Conservation (phyloP, 1,139 yeast species). For the Pichia cactophila region DNA sequence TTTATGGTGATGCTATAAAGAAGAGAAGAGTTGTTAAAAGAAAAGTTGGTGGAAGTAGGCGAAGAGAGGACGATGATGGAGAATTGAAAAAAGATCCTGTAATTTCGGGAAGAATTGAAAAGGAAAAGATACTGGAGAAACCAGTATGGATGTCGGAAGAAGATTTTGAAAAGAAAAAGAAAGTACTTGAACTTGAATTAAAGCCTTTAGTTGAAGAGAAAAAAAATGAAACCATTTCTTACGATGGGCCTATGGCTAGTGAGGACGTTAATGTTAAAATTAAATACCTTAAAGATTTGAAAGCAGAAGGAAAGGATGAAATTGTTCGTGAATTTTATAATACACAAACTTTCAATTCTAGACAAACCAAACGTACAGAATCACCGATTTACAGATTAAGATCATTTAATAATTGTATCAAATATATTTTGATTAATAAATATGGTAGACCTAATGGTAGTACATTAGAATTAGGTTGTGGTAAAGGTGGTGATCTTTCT, state of each 20-base stretch:
- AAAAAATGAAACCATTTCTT: neutral
- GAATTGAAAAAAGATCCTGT: neutral
- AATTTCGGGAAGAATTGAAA: neutral
- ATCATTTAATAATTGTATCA: slow-evolving; percentile 86
- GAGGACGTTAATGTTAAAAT: slow-evolving; percentile 16
- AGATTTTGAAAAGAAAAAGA: slow-evolving; percentile 8
- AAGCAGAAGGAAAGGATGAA: slow-evolving; percentile 34
- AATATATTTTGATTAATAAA: slow-evolving; percentile 74
- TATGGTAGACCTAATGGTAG: slow-evolving; percentile 46
- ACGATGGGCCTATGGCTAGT: slow-evolving; percentile 10
- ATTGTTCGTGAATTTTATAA: slow-evolving; percentile 81
- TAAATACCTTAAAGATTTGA: slow-evolving; percentile 19
- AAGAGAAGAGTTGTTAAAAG: slow-evolving; percentile 20
- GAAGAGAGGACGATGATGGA: slow-evolving; percentile 13
- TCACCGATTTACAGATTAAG: slow-evolving; percentile 84
- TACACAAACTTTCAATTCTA: slow-evolving; percentile 67
- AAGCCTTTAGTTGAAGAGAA: neutral
- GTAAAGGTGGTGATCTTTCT: slow-evolving; percentile 94
- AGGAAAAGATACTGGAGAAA: slow-evolving; percentile 1
- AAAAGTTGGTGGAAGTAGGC: slow-evolving; percentile 9
- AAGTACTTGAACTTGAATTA: slow-evolving; percentile 5
- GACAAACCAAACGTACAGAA: slow-evolving; percentile 54
- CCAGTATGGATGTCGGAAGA: slow-evolving; percentile 13
- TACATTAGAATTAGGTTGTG: slow-evolving; percentile 87
- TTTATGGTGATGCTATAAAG: slow-evolving; percentile 8